phyloP scores from a whole-genome alignment of 352 stramenopile species.

The Pythium dissotocum region DNA sequence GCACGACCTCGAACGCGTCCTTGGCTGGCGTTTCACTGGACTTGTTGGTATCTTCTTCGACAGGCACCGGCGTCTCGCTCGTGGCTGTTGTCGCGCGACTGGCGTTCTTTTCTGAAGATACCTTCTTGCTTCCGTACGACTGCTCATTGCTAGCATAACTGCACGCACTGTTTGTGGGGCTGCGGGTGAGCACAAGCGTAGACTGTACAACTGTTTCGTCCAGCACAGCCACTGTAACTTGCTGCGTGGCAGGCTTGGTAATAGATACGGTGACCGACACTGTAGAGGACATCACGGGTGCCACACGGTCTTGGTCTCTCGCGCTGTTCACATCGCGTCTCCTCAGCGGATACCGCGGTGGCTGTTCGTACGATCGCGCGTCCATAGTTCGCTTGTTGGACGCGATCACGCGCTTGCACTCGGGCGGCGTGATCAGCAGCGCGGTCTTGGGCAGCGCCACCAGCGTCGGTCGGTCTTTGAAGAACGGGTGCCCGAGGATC shows the following conservation, averaged over 20 bases:
- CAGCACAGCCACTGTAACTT: not conserved
- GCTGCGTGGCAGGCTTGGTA: not conserved
- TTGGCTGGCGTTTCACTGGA: constrained; percentile 3
- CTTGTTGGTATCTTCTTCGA: constrained; percentile 4
- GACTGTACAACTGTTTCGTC: constrained; percentile 12
- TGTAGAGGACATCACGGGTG: not conserved
- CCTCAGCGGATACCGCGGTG: constrained; percentile 21
- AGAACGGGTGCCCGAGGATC: constrained; percentile 81
- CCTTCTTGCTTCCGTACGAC: constrained; percentile 18
- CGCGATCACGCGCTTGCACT: constrained; percentile 44
- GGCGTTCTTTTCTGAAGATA: constrained; percentile 1
- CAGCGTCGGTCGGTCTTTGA: constrained; percentile 59
- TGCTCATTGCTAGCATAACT: constrained; percentile 10
- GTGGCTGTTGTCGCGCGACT: constrained; percentile 26
- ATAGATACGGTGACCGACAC: not conserved
- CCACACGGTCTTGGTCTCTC: constrained; percentile 3
- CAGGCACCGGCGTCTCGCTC: constrained; percentile 18
- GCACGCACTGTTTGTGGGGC: not conserved
- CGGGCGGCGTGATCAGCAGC: constrained; percentile 68
- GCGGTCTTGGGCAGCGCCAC: constrained; percentile 58
- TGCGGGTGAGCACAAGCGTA: constrained; percentile 16
- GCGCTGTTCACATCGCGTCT: constrained; percentile 19
- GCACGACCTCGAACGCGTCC: constrained; percentile 50
- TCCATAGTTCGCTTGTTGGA: constrained; percentile 33
- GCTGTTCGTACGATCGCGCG: constrained; percentile 21